Conservation (phyloP, 148 eudicot species). For the Mesembryanthemum crystallinum region DNA sequence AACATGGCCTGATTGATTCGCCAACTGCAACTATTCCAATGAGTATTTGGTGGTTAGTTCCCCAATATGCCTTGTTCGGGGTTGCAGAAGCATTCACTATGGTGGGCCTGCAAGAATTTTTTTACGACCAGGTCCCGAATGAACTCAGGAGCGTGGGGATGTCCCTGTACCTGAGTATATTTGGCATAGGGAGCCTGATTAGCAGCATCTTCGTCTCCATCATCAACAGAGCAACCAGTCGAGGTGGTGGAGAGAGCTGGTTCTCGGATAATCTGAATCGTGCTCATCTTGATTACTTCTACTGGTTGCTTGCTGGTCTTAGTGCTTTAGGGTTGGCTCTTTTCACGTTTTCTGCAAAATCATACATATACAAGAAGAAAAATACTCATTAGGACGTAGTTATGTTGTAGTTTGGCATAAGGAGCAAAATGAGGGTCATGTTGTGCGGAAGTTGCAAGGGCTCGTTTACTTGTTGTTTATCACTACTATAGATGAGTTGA, state of each 20-base stretch:
- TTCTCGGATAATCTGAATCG: conserved; percentile 43
- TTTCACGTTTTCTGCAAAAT: conserved; percentile 30
- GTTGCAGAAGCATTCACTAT: conserved; percentile 40
- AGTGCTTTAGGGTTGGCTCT: conserved; percentile 23
- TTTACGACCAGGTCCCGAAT: conserved; percentile 57
- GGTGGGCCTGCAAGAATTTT: conserved; percentile 65
- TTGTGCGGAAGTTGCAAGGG: too few species aligned
- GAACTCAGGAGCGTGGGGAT: conserved; percentile 55
- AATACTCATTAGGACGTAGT: too few species aligned
- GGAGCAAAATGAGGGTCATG: too few species aligned
- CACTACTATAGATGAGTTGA: too few species aligned
- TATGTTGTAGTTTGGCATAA: too few species aligned
- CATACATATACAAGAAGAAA: conserved; percentile 26
- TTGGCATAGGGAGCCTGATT: conserved; percentile 55
- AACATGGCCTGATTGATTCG: conserved; percentile 40
- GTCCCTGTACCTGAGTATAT: conserved; percentile 45
- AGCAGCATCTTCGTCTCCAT: conserved; percentile 50
- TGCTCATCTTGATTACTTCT: conserved; percentile 59
- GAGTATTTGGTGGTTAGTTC: conserved; percentile 61
- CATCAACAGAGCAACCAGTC: conserved; percentile 36
- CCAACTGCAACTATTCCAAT: conserved; percentile 48
- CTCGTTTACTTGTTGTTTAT: too few species aligned
- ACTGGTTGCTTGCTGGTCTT: conserved; percentile 35
- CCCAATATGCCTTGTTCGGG: conserved; percentile 49
- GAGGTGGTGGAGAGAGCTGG: conserved; percentile 42